Base-by-base conservation (phyloP, 1,139 yeast species). In the Candida sanyaensis region DNA sequence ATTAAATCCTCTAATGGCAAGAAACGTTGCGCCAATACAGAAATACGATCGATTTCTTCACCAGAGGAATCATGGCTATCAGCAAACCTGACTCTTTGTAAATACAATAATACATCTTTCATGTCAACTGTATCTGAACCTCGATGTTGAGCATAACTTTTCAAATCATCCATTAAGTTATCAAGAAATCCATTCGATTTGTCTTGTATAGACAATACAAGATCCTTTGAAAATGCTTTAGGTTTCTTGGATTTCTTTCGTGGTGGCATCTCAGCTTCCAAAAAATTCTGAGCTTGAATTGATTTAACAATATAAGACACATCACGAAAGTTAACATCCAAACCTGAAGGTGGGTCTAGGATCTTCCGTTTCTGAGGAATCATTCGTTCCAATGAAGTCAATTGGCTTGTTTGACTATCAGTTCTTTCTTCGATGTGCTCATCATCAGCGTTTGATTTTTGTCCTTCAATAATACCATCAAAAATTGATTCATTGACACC, bases 1-100 rank as follows among this genome's bases (percentile, higher is more conserved):
- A 73, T 59, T 32, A 74, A 55, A 32, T 60, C 50, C 48, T 75
- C 80, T 32, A 73, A 62, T 0, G 80, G 80, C 29, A 74, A 55
- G 37, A 65, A 63, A 10, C 60, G 60, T 39, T 65, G 68, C 0
- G 78, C 79, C 13, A 74, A 55, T n/a, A 52, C 55, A 0, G 73
- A 62, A 13, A 70, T 64, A 29, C 52, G 58, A 27, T 63, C 61
- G 2, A 64, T 53, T 33, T 62, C 58, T 33, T 30, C 21, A 26
- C 17, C 10, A 0, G 41, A 24, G 8, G 55, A 48, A 2, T 57
- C 58, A n/a, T 55, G 57, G 1, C 50, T 43, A 1, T 62, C 57
- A 2, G 60, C 57, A 47, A 67, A 62, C 30, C 64, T 67, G n/a
- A 71, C 62, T 42, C 77, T 55, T 42, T 68, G 68, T 43, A 74